Evolutionary conservation across 148 eudicot genomes (phyloP).

Genomic region (Drosera capensis): DNA sequence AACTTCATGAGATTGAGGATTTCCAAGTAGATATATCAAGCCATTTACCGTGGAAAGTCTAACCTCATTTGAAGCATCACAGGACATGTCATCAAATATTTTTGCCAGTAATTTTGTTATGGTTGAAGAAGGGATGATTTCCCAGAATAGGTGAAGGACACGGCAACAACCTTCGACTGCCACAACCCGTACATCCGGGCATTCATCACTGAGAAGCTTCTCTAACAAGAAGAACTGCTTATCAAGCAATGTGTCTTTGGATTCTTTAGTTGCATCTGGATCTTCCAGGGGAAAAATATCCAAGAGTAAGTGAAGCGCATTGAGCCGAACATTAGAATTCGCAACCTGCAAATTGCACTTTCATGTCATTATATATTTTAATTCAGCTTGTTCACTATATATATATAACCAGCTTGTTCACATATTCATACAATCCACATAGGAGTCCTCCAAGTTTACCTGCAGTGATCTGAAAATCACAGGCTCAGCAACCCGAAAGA

Average conservation of each 20-base stretch:
- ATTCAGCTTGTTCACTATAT: not conserved
- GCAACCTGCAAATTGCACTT: slow-evolving; percentile 66
- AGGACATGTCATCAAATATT: slow-evolving; percentile 63
- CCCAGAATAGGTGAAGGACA: slow-evolving; percentile 80
- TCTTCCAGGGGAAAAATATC: slow-evolving; percentile 96
- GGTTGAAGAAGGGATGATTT: slow-evolving; percentile 68
- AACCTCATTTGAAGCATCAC: slow-evolving; percentile 56
- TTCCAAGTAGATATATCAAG: slow-evolving; percentile 66
- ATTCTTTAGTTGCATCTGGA: slow-evolving; percentile 82
- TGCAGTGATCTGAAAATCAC: slow-evolving; percentile 76
- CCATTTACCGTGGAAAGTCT: slow-evolving; percentile 83
- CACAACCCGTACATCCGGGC: slow-evolving; percentile 74
- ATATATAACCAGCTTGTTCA: not conserved
- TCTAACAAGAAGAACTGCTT: slow-evolving; percentile 78
- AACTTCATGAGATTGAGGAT: slow-evolving; percentile 88
- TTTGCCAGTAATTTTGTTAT: slow-evolving; percentile 65
- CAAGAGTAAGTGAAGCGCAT: slow-evolving; percentile 75
- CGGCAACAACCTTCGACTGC: slow-evolving; percentile 97
- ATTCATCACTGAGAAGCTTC: slow-evolving; percentile 65
- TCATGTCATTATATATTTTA: not conserved
- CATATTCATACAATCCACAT: not conserved
- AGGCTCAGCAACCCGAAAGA: slow-evolving; percentile 83
- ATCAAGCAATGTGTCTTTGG: slow-evolving; percentile 56
- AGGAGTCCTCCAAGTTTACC: too few species aligned
- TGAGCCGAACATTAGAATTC: slow-evolving; percentile 94